Conservation (phyloP, 768 basidiomycete genomes). For the Gloeopeniophorella convolvens region DNA sequence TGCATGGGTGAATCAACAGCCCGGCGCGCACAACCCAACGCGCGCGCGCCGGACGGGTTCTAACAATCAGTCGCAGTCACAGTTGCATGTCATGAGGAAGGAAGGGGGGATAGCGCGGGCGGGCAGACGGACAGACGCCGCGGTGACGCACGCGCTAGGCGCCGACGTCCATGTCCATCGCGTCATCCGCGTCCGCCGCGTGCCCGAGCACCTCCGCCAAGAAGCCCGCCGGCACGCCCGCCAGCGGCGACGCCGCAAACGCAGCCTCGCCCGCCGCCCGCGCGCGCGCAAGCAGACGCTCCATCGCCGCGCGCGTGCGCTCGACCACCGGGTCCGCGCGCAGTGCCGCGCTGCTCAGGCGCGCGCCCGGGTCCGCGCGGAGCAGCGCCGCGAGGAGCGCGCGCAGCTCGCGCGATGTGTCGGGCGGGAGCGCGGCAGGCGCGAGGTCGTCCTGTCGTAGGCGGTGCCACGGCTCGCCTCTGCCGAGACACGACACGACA, state of each 20-base stretch:
- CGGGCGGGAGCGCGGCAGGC: conserved; percentile 60
- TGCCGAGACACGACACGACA: conserved; percentile 27
- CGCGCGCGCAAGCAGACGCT: conserved; percentile 33
- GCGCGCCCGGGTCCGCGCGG: conserved; percentile 56
- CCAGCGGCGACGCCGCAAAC: conserved; percentile 59
- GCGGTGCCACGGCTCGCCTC: conserved; percentile 92
- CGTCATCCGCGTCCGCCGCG: conserved; percentile 15
- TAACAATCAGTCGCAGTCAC: no score
- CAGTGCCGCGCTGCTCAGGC: conserved; percentile 52
- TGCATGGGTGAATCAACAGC: no score
- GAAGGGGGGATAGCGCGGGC: no score
- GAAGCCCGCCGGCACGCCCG: conserved; percentile 54
- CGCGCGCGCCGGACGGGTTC: no score
- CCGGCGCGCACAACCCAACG: no score
- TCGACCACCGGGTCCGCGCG: conserved; percentile 56
- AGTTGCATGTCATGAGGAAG: no score
- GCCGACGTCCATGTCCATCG: conserved; percentile 29
- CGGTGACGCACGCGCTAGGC: conserved; percentile 9
- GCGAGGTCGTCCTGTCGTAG: conserved; percentile 87
- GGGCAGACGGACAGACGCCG: neutral
- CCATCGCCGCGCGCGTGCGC: conserved; percentile 62
- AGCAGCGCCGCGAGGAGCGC: conserved; percentile 71
- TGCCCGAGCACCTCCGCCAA: conserved; percentile 51
- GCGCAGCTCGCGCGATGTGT: conserved; percentile 54
- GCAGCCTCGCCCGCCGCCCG: conserved; percentile 32